Conservation (phyloP, 2,329 filamentous ascomycete genomes). For the Pestalotiopsis sp. region DNA sequence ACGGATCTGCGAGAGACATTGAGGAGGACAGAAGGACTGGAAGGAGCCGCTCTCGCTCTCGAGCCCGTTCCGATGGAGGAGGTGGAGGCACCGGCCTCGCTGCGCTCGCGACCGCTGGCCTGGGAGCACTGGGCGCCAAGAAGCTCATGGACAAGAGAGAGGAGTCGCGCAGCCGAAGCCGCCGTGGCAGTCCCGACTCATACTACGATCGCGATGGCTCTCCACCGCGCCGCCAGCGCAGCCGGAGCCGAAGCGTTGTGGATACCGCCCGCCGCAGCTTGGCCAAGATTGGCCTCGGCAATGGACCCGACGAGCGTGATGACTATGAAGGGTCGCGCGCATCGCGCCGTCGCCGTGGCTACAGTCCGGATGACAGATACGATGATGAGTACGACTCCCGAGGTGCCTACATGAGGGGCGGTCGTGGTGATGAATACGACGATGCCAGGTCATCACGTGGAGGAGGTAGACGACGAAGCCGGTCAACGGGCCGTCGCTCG, state of each 20-base stretch:
- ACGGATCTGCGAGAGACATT: slow-evolving; percentile 72
- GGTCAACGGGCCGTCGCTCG: slow-evolving; percentile 43
- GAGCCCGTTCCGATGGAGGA: slow-evolving; percentile 57
- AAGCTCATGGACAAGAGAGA: slow-evolving; percentile 53
- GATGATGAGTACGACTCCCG: slow-evolving; percentile 31
- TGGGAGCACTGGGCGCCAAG: slow-evolving; percentile 63
- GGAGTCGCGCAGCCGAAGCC: slow-evolving; percentile 51
- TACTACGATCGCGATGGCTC: slow-evolving; percentile 44
- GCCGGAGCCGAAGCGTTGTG: slow-evolving; percentile 67
- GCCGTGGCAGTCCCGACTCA: slow-evolving; percentile 50
- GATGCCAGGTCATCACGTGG: slow-evolving; percentile 44
- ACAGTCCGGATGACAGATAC: slow-evolving; percentile 36
- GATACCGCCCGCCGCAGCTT: slow-evolving; percentile 62
- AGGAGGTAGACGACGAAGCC: slow-evolving; percentile 36
- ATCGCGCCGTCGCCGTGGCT: slow-evolving; percentile 33
- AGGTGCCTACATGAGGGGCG: slow-evolving; percentile 35
- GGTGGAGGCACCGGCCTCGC: slow-evolving; percentile 53
- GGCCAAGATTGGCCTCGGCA: slow-evolving; percentile 63
- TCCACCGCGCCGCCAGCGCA: slow-evolving; percentile 43
- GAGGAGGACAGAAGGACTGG: slow-evolving; percentile 61
- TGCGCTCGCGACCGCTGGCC: slow-evolving; percentile 62
- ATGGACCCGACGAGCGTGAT: slow-evolving; percentile 45
- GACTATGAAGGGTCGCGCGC: slow-evolving; percentile 42
- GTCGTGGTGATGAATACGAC: slow-evolving; percentile 43
- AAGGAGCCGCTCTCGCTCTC: slow-evolving; percentile 71